A percentile compares a stretch with the other conserved stretches of the same genome.
Conservation (phyloP, 345 rosid species). For the Corchorus olitorius region DNA sequence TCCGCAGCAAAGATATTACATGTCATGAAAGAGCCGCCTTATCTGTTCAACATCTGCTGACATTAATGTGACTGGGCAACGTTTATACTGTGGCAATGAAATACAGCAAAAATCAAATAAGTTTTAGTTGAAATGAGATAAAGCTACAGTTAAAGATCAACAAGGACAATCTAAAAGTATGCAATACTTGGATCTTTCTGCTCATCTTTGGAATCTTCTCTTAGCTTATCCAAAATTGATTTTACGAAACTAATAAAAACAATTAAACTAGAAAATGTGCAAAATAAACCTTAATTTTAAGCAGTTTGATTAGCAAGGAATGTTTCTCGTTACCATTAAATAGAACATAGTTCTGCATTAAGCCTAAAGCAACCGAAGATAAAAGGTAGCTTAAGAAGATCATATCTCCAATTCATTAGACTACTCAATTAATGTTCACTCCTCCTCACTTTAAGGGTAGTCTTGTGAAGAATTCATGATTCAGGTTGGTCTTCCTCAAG, state of each 20-base stretch:
- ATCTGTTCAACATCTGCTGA: constrained; percentile 78
- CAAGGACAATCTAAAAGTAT: not conserved
- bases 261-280: no score
- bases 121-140: not conserved
- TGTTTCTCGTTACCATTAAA: not conserved
- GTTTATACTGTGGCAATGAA: constrained; percentile 62
- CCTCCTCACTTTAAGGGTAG: not conserved
- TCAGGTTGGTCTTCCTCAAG: not conserved
- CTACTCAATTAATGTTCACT: not conserved
- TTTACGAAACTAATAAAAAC: no score
- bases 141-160: not conserved
- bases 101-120: constrained; percentile 7
- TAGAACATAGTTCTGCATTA: not conserved
- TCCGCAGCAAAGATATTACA: constrained; percentile 36
- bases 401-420: not conserved
- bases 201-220: no score
- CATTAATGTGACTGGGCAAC: constrained; percentile 89
- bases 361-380: not conserved
- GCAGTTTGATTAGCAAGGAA: no score
- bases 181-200: not conserved
- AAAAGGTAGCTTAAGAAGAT: constrained; percentile 1
- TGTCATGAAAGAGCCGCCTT: constrained; percentile 90
- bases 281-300: no score
- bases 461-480: not conserved
- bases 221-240: no score